phyloP scores from a whole-genome alignment of 345 rosid species.

The Gossypium arboreum region DNA sequence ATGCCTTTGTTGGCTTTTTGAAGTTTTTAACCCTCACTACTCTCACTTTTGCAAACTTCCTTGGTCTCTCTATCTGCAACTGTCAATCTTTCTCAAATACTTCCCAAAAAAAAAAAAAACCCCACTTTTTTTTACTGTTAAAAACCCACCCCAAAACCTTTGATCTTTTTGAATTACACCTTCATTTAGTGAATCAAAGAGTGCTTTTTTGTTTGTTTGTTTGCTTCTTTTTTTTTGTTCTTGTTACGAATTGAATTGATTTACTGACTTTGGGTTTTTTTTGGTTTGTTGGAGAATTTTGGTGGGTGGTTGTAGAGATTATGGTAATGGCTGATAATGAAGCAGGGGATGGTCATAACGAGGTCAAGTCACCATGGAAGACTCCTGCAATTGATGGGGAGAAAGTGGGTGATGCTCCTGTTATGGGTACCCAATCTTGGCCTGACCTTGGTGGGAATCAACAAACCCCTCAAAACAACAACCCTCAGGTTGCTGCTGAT shows the following conservation, averaged over 20 bases:
- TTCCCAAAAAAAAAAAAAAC: not conserved
- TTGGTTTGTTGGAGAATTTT: not conserved
- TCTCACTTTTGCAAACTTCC: conserved; percentile 11
- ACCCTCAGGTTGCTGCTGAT: conserved; percentile 20
- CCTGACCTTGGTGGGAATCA: conserved; percentile 79
- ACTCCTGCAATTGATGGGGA: conserved; percentile 36
- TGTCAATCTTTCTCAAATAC: conserved; percentile 14
- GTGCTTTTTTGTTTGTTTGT: not conserved
- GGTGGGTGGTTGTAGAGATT: not conserved
- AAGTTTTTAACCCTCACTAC: not conserved
- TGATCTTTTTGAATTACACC: not conserved
- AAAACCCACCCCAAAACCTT: not conserved
- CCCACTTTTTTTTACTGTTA: not conserved
- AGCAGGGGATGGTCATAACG: conserved; percentile 49
- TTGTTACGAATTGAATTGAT: too few species aligned
- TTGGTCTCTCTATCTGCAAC: conserved; percentile 10
- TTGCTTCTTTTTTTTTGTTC: not conserved
- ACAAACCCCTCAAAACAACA: conserved; percentile 38
- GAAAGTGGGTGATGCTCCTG: conserved; percentile 47
- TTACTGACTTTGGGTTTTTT: not conserved
- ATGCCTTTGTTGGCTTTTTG: not conserved
- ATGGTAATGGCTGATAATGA: conserved; percentile 66
- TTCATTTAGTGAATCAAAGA: not conserved
- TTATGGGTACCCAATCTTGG: conserved; percentile 79
- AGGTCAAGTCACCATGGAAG: conserved; percentile 74